Evolutionary conservation across 2,329 filamentous ascomycete genomes (phyloP), one percentile per base, ranked within the genome.

Genomic region (Blastomyces percursus): DNA sequence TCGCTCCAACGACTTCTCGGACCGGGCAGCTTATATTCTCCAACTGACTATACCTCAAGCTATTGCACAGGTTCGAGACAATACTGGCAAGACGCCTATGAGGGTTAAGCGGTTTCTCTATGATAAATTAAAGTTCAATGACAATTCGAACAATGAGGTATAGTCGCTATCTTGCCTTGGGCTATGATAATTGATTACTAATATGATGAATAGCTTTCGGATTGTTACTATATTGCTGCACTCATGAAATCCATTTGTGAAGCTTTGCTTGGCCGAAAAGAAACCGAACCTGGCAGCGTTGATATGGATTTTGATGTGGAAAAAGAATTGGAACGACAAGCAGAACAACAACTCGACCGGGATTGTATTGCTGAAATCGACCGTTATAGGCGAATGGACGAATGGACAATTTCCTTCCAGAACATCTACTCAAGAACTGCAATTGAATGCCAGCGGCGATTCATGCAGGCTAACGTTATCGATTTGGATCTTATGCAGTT

Each of bases 41-140:
- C 91, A 96, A 68, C 86, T 87, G 67, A 86, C 89, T 14, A 94
- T 99, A 61, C 86, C 91, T 0, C 83, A 84, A 66, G 89, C 92
- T 7, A 87, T 99, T 66, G 85, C 91, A 2, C 83, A 84, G 65
- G 85, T 97, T 57, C 86, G 91, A 59, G 88, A 93, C 69, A 79
- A 80, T 48, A 82, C 86, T 61, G 89, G 91, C 46, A 88, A 85
- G 69, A 92, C 91, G 61, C 92, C 93, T 0, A 80, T 87, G 70
- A 81, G 86, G 60, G 91, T 91, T 5, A 89, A 92, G 63, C 83
- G 84, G 48, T 96, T 96, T 73, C 84, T 99, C 57, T 83, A 96
- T 27, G 91, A 96, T 68, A 89, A 95, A 71, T 80, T 99, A 42
- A 87, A 89, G 58, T 93, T 91, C 77, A 99, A 99, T 71, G 92